Evolutionary conservation across 179 eudicot genomes (phyloP).

Genomic region (Actinidia polygama): DNA sequence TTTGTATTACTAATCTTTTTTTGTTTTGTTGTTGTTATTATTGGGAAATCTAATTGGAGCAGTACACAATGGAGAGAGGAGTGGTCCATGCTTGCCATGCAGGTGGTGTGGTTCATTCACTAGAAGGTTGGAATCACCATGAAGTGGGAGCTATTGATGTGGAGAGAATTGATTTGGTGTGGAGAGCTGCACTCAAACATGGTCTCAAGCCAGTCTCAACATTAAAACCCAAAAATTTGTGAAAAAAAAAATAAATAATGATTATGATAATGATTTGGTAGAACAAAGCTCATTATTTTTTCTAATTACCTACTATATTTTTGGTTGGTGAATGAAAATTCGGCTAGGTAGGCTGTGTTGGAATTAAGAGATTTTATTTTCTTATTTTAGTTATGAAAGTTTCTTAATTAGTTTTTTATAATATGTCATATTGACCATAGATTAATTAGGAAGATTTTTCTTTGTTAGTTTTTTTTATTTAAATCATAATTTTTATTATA

Average conservation of each 20-base stretch:
- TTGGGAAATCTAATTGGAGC: conserved; percentile 6
- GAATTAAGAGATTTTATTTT: too few species aligned
- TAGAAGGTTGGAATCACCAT: conserved; percentile 90
- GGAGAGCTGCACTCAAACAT: conserved; percentile 87
- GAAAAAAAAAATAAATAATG: neutral
- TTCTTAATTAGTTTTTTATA: too few species aligned
- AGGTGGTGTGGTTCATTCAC: conserved; percentile 85
- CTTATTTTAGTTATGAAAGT: too few species aligned
- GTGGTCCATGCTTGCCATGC: conserved; percentile 98
- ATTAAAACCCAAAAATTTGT: neutral
- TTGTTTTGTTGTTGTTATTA: neutral
- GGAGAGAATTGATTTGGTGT: conserved; percentile 74
- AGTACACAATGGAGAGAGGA: conserved; percentile 87
- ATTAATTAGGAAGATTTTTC: too few species aligned
- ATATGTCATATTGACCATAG: too few species aligned
- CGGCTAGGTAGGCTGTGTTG: too few species aligned
- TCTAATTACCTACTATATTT: neutral
- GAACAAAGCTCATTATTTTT: neutral
- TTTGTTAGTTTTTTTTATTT: too few species aligned
- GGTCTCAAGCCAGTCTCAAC: conserved; percentile 65
- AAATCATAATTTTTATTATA: too few species aligned
- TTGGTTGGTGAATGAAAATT: too few species aligned
- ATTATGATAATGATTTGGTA: neutral
- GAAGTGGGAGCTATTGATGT: conserved; percentile 92
- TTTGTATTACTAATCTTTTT: neutral